These are phyloP conservation scores for Polyporus arcularius DNA, from an alignment of 768 basidiomycete species.

Conservation along the genomic window DNA sequence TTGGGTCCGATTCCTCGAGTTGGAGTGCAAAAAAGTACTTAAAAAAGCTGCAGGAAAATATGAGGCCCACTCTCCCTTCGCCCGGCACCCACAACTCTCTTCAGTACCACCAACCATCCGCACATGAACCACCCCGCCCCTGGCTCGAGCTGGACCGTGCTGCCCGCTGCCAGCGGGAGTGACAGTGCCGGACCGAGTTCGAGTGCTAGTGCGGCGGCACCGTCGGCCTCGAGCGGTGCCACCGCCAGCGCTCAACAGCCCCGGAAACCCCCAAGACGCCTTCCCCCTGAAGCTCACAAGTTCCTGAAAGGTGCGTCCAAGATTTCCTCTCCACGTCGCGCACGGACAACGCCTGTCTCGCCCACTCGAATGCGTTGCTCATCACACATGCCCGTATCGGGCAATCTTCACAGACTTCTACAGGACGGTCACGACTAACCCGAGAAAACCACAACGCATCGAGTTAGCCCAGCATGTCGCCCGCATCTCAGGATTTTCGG, in stretches of 20 bases:
- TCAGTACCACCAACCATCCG: not conserved
- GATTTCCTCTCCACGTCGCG: not conserved
- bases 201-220: not conserved
- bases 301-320: conserved; percentile 7
- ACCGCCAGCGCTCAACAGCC: not conserved
- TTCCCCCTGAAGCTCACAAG: conserved; percentile 3
- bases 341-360: no score
- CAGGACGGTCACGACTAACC: not conserved
- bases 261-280: conserved; percentile 1
- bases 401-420: conserved; percentile 1
- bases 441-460: not conserved
- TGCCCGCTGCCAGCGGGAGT: not conserved
- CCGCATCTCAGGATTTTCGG: conserved; percentile 9
- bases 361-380: not conserved
- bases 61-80: not conserved
- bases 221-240: not conserved
- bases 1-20: not conserved
- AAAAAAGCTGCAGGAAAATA: not conserved
- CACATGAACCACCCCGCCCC: not conserved
- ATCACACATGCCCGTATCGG: not conserved
- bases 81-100: not conserved
- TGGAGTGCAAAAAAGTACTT: not conserved
- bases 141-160: not conserved
- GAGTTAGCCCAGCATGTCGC: conserved; percentile 1
- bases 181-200: not conserved